Percentiles rank a stretch among this genome's conserved stretches.
Conservation (phyloP, 768 basidiomycete genomes). For the Lentinula boryana region DNA sequence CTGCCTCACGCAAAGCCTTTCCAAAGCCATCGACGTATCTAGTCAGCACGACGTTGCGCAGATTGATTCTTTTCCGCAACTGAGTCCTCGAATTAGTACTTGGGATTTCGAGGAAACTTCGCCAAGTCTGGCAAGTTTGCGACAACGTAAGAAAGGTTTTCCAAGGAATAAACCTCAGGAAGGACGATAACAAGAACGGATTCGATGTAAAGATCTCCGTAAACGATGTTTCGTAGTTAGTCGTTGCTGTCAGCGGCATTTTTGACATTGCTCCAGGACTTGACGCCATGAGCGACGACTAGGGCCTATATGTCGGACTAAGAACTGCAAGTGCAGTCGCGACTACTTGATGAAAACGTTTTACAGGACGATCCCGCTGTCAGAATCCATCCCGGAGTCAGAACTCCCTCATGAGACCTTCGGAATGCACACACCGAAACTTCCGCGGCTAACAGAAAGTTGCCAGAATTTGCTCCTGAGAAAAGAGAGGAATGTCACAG, state of each 20-base stretch:
- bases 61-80: slow-evolving; percentile 8
- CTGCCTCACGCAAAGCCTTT: slow-evolving; percentile 29
- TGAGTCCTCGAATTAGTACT: neutral
- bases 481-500: neutral
- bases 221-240: neutral
- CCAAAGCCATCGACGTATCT: slow-evolving; percentile 56
- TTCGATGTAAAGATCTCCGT: slow-evolving; percentile 4
- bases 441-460: neutral
- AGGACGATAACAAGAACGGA: slow-evolving; percentile 17
- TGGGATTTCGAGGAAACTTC: slow-evolving; percentile 19
- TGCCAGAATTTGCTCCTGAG: neutral
- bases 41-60: slow-evolving; percentile 34
- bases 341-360: neutral
- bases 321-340: neutral
- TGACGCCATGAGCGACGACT: neutral
- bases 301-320: neutral
- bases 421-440: neutral
- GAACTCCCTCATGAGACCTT: neutral
- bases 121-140: slow-evolving; percentile 26
- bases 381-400: neutral
- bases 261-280: neutral
- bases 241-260: neutral
- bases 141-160: slow-evolving; percentile 30
- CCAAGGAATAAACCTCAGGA: slow-evolving; percentile 33
- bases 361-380: neutral